Evolutionary conservation across 108 stramenopile species (phyloP), one percentile per base, ranked within the genome.

Genomic region (Cyclotella baltica): DNA sequence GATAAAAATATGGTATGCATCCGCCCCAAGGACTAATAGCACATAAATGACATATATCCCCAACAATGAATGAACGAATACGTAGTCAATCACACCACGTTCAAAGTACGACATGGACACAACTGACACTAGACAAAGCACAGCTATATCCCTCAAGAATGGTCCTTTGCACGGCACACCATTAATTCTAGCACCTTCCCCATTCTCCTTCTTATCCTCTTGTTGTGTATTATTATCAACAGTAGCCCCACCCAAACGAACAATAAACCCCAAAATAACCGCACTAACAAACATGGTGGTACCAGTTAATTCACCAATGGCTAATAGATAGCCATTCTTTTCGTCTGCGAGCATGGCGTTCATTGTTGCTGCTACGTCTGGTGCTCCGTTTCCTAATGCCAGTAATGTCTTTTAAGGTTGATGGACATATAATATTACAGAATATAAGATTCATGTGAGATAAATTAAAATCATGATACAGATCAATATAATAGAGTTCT

Each of bases 341-440:
- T 66, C 71, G 64, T 91, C 85, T 6, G 48, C 55, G 23, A 76
- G 66, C 31, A 98, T 89, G 57, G 97, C 96, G 52, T 91, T 92
- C 50, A 98, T 86, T 27, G 97, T 92, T 18, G 98, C 93, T 30
- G 90, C 91, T 0, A 98, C 97, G 72, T 99, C 99, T 19, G 99
- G 96, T 8, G 99, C 97, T 27, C 99, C 99, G 85, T 99, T 99
- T 29, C 99, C 99, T 56, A 99, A 73, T n/a, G 99, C 98, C 59
- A 99, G 83, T n/a, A 98, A 76, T 4, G 97, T 95, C 36, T 52
- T n/a, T 4, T 10, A 8, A 43, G 11, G 11, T 52, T 67, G 50
- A 25, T 50, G 2, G 27, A 29, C 10, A 47, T 35, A 27, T 29
- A 19, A n/a, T 13, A 52, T 10, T 52, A 13, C 29, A 50, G 35